phyloP scores from a whole-genome alignment of 2,329 filamentous ascomycete genomes.

The Pseudodiploospora longispora region DNA sequence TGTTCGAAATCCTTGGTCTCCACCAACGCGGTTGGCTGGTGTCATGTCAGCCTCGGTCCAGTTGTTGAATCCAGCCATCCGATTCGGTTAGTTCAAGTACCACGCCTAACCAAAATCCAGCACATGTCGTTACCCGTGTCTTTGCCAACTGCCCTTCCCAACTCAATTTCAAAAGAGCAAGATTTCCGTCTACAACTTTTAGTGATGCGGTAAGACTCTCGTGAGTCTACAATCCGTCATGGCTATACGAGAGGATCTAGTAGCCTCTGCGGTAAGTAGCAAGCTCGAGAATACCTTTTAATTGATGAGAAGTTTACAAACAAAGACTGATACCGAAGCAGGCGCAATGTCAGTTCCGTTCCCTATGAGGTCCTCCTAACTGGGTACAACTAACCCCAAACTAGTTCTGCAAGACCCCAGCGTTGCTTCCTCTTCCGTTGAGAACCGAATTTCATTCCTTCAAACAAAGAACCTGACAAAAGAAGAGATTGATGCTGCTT shows the following conservation, averaged over 20 bases:
- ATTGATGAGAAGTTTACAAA: slow-evolving; percentile 11
- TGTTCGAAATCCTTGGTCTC: too few relatives aligned
- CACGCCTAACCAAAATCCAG: slow-evolving; percentile 13
- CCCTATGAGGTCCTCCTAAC: not conserved
- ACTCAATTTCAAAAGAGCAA: not conserved
- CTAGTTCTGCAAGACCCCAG: slow-evolving; percentile 89
- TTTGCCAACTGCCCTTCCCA: slow-evolving; percentile 15
- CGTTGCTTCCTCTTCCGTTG: slow-evolving; percentile 79
- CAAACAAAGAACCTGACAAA: slow-evolving; percentile 95
- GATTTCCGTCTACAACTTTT: slow-evolving; percentile 1
- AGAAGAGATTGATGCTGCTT: slow-evolving; percentile 82
- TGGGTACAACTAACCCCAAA: slow-evolving; percentile 12
- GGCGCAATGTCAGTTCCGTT: slow-evolving; percentile 35
- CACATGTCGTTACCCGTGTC: slow-evolving; percentile 16
- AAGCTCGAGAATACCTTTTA: too few relatives aligned
- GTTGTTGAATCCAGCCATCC: slow-evolving; percentile 5
- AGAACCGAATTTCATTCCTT: slow-evolving; percentile 86
- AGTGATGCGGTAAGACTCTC: slow-evolving; percentile 18
- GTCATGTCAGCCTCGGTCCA: slow-evolving; percentile 23
- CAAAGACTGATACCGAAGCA: slow-evolving; percentile 13
- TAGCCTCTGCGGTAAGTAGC: slow-evolving; percentile 64
- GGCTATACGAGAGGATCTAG: slow-evolving; percentile 89
- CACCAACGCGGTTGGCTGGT: not conserved
- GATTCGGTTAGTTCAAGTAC: slow-evolving; percentile 2
- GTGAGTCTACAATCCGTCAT: slow-evolving; percentile 34